phyloP scores from a whole-genome alignment of 805 yeast genomes.

The Yarrowia osloensis region DNA sequence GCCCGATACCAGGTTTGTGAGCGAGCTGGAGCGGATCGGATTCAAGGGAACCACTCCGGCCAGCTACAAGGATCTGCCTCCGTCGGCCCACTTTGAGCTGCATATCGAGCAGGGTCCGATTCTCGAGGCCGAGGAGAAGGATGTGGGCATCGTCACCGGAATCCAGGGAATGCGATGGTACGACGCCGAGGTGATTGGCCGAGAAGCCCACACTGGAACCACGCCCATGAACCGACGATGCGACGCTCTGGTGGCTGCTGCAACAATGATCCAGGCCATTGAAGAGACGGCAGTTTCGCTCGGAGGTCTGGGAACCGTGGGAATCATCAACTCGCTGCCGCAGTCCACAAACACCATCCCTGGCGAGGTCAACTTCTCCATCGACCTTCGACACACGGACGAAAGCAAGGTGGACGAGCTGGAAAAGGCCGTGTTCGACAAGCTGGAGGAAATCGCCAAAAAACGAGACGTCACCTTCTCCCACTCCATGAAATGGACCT shows the following conservation, averaged over 20 bases:
- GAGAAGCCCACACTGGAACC: slow-evolving; percentile 73
- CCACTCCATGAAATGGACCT: slow-evolving; percentile 50
- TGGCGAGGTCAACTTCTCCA: slow-evolving; percentile 56
- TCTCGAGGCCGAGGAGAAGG: slow-evolving; percentile 55
- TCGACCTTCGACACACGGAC: slow-evolving; percentile 60
- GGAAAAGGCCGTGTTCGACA: slow-evolving; percentile 45
- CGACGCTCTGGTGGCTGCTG: slow-evolving; percentile 62
- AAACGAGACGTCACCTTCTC: slow-evolving; percentile 39
- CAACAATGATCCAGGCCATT: slow-evolving; percentile 57
- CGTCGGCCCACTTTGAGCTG: slow-evolving; percentile 70
- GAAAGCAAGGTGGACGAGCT: slow-evolving; percentile 47
- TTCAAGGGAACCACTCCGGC: slow-evolving; percentile 58
- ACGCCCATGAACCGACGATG: slow-evolving; percentile 63
- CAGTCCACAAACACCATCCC: slow-evolving; percentile 70
- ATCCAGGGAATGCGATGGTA: slow-evolving; percentile 70
- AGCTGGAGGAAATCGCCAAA: slow-evolving; percentile 42
- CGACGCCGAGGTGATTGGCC: slow-evolving; percentile 57
- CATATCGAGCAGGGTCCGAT: slow-evolving; percentile 81
- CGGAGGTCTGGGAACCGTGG: slow-evolving; percentile 60
- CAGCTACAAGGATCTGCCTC: slow-evolving; percentile 52
- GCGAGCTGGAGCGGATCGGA: slow-evolving; percentile 62
- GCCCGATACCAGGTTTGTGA: slow-evolving; percentile 50
- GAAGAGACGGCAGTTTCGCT: slow-evolving; percentile 56
- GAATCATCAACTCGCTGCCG: slow-evolving; percentile 58
- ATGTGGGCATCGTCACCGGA: slow-evolving; percentile 66